Evolutionary conservation across 345 rosid genomes (phyloP).

Genomic region (Acer negundo): DNA sequence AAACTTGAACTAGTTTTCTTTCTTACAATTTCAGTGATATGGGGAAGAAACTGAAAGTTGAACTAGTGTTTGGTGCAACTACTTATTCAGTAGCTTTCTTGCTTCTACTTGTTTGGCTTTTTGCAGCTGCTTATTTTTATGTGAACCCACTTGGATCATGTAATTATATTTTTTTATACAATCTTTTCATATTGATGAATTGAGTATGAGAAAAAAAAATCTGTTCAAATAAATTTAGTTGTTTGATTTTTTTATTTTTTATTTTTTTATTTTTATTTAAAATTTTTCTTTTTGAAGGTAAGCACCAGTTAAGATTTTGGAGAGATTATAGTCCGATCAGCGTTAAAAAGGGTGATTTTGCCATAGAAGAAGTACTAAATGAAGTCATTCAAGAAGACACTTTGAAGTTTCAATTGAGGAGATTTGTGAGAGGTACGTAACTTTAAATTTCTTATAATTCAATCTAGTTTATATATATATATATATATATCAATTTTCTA

Average conservation of each 20-base stretch:
- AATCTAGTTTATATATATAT: neutral
- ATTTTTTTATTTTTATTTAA: no score
- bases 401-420: constrained; percentile 13
- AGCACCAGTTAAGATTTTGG: constrained; percentile 11
- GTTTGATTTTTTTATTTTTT: no score
- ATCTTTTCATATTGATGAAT: constrained; percentile 1
- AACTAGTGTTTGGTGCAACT: constrained; percentile 4
- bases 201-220: neutral
- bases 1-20: neutral
- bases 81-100: constrained; percentile 10
- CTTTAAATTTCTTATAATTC: neutral
- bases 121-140: constrained; percentile 11
- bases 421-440: constrained; percentile 25
- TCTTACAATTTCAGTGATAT: neutral
- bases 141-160: constrained; percentile 15
- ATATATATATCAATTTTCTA: no score
- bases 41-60: constrained; percentile 18
- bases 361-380: neutral
- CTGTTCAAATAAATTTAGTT: neutral
- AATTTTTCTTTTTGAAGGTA: constrained; percentile 2
- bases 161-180: constrained; percentile 23
- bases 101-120: constrained; percentile 15
- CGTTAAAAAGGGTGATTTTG: neutral
- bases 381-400: constrained; percentile 20
- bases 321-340: constrained; percentile 6